Conservation (phyloP, 345 rosid genomes). For the Barbarea vulgaris region DNA sequence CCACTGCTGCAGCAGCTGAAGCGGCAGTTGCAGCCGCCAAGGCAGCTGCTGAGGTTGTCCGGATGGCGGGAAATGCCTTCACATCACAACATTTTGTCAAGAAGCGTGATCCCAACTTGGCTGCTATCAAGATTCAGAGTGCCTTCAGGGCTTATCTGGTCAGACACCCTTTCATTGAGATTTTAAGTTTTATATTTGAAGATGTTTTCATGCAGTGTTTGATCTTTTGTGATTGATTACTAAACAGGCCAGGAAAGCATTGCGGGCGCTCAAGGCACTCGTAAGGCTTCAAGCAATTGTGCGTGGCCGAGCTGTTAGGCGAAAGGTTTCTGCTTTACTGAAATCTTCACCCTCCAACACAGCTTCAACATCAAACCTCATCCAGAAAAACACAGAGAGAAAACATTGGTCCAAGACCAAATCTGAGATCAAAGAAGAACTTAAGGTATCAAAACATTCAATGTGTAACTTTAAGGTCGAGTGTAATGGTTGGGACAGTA, state of each 20-base stretch:
- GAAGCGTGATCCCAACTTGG: conserved; percentile 39
- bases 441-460: conserved; percentile 37
- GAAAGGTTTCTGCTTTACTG: conserved; percentile 34
- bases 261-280: conserved; percentile 77
- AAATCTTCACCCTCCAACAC: conserved; percentile 42
- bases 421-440: conserved; percentile 51
- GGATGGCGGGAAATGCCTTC: conserved; percentile 54
- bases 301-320: conserved; percentile 74
- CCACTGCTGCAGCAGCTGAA: conserved; percentile 89
- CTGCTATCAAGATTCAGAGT: conserved; percentile 80
- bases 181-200: too few relatives aligned
- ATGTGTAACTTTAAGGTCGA: conserved; percentile 41
- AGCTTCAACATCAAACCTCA: conserved; percentile 37
- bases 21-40: conserved; percentile 89
- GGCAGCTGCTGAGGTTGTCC: conserved; percentile 92
- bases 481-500: conserved; percentile 61
- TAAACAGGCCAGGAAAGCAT: conserved; percentile 87
- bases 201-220: conserved; percentile 35
- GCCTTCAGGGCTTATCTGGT: conserved; percentile 82
- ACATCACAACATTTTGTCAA: conserved; percentile 39
- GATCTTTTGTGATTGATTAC: conserved; percentile 25
- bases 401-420: conserved; percentile 34
- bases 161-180: conserved; percentile 30
- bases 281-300: conserved; percentile 89
- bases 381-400: conserved; percentile 29